Conservation (phyloP, 1,284 basidiomycete genomes). For the Cryptococcus sp. region DNA sequence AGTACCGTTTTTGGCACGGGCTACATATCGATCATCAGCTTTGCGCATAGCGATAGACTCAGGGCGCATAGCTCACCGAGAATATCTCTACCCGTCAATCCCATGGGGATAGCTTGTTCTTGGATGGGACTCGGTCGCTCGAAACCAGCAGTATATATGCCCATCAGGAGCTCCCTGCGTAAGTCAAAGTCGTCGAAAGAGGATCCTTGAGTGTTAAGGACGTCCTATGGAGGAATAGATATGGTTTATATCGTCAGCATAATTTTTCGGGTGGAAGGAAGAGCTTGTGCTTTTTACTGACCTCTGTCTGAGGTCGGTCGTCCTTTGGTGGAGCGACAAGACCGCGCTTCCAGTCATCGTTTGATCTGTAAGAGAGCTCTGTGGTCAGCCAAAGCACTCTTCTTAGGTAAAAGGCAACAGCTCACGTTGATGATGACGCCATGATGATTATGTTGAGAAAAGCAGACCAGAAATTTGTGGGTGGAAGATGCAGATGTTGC, state of each 20-base stretch:
- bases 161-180: constrained; percentile 80
- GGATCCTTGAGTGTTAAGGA: constrained; percentile 82
- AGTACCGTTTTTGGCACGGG: constrained; percentile 59
- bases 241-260: constrained; percentile 4
- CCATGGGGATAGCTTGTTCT: constrained; percentile 92
- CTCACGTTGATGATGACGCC: constrained; percentile 50
- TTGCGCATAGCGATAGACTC: background rate
- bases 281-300: constrained; percentile 29
- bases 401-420: background rate
- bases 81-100: constrained; percentile 82
- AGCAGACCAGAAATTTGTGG: no score
- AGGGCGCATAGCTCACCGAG: constrained; percentile 57
- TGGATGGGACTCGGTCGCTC: constrained; percentile 97
- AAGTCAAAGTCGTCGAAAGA: constrained; percentile 88
- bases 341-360: constrained; percentile 44
- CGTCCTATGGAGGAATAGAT: constrained; percentile 60
- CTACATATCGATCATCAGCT: constrained; percentile 30
- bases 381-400: background rate
- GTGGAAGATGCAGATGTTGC: no score
- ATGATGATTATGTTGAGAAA: constrained; percentile 24
- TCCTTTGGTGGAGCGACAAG: constrained; percentile 89
- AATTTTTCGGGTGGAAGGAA: constrained; percentile 1
- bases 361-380: constrained; percentile 10
- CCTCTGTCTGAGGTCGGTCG: constrained; percentile 84
- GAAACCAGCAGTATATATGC: constrained; percentile 95